Evolutionary conservation across 1,284 basidiomycete genomes (phyloP).

Genomic region (Calocybe gambosa): DNA sequence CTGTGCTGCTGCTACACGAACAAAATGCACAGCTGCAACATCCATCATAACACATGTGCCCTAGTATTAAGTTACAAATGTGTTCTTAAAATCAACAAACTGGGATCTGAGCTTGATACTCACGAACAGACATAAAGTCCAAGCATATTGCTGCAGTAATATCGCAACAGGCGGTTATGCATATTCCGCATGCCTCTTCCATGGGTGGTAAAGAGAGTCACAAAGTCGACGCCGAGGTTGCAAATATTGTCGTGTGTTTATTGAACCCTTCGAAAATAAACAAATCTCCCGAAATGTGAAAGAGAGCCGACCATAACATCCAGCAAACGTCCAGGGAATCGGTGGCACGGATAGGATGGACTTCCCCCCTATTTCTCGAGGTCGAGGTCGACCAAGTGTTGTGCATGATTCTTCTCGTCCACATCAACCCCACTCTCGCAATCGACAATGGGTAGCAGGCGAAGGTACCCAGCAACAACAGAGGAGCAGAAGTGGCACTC

Average conservation of each 20-base stretch:
- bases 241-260: not conserved
- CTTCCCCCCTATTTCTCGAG: slow-evolving; percentile 15
- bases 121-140: slow-evolving; percentile 19
- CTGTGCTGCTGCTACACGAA: not conserved
- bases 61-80: not conserved
- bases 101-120: slow-evolving; percentile 6
- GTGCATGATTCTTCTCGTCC: slow-evolving; percentile 19
- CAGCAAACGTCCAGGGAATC: not conserved
- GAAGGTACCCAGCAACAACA: slow-evolving; percentile 18
- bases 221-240: not conserved
- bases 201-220: not conserved
- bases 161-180: slow-evolving; percentile 14
- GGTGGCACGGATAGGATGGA: slow-evolving; percentile 18
- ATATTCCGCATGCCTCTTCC: slow-evolving; percentile 16
- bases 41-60: not conserved
- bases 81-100: slow-evolving; percentile 14
- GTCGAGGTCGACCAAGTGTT: slow-evolving; percentile 22
- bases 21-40: not conserved
- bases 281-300: slow-evolving; percentile 4
- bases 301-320: slow-evolving; percentile 2
- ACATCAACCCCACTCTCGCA: slow-evolving; percentile 28
- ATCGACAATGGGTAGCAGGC: slow-evolving; percentile 50
- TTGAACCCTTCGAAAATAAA: not conserved
- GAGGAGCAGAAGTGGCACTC: slow-evolving; percentile 28
- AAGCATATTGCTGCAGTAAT: slow-evolving; percentile 18